Conservation (phyloP, 2,329 filamentous ascomycete genomes). For the Beauveria sp. region DNA sequence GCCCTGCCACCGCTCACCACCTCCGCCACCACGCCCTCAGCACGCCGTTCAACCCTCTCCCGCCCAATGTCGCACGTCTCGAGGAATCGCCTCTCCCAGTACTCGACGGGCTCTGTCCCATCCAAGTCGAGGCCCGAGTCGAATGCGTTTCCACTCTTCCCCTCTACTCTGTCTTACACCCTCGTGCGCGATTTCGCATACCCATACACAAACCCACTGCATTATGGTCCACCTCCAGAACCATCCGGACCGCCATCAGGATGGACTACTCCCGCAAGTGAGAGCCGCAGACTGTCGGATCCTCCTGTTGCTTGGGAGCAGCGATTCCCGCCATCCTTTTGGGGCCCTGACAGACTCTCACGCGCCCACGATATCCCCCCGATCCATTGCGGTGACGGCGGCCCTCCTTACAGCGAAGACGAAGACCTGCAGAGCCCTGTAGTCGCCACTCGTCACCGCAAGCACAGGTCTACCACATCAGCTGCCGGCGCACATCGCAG, state of each 20-base stretch:
- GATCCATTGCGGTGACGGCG: conserved; percentile 79
- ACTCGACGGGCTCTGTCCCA: conserved; percentile 63
- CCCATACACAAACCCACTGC: conserved; percentile 70
- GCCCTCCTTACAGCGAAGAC: conserved; percentile 90
- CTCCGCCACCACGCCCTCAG: conserved; percentile 44
- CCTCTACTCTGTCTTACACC: conserved; percentile 81
- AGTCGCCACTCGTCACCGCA: conserved; percentile 75
- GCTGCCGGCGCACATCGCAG: conserved; percentile 36
- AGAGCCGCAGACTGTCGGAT: conserved; percentile 75
- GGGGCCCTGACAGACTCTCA: conserved; percentile 45
- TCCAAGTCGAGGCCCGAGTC: conserved; percentile 71
- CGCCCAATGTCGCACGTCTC: conserved; percentile 68
- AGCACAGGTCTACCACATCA: conserved; percentile 65
- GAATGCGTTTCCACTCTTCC: conserved; percentile 74
- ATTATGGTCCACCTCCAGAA: conserved; percentile 86
- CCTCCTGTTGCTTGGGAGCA: conserved; percentile 69
- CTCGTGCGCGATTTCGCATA: conserved; percentile 96
- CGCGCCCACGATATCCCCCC: conserved; percentile 68
- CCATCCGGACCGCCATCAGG: conserved; percentile 63
- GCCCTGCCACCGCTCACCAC: conserved; percentile 46
- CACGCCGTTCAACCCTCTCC: conserved; percentile 53
- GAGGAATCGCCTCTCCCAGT: conserved; percentile 76
- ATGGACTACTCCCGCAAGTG: conserved; percentile 77
- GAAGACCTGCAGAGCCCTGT: conserved; percentile 91
- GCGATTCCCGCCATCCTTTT: conserved; percentile 52